Conservation (phyloP, 164 flowering plant genomes). For the Dillenia suffruticosa region DNA sequence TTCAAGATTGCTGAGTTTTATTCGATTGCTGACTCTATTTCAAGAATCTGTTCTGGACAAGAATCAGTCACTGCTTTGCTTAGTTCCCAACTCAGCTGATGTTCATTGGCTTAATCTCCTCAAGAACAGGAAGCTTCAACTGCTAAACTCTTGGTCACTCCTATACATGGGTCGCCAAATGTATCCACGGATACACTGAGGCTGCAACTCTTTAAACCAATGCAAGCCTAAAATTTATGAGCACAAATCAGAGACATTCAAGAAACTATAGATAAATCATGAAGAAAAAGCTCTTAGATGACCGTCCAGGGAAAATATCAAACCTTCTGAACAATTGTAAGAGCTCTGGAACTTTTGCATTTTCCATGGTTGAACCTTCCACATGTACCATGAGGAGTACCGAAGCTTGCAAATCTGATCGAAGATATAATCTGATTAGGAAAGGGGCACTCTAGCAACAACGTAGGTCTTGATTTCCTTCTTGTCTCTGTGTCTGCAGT, state of each 20-base stretch:
- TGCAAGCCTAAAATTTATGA: slow-evolving; percentile 59
- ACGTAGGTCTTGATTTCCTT: slow-evolving; percentile 38
- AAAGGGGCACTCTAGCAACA: slow-evolving; percentile 63
- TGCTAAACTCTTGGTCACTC: slow-evolving; percentile 67
- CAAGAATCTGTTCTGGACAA: too few relatives aligned
- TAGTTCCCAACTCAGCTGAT: too few relatives aligned
- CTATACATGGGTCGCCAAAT: slow-evolving; percentile 83
- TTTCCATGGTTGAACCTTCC: slow-evolving; percentile 70
- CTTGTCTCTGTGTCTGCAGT: slow-evolving; percentile 22
- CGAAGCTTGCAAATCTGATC: slow-evolving; percentile 90
- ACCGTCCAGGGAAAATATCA: background rate
- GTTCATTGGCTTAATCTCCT: slow-evolving; percentile 3
- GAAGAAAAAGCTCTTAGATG: background rate
- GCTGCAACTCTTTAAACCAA: slow-evolving; percentile 70
- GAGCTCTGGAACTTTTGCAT: slow-evolving; percentile 64
- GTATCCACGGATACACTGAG: slow-evolving; percentile 49
- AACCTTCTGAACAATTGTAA: slow-evolving; percentile 69
- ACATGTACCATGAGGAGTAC: slow-evolving; percentile 78
- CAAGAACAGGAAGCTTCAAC: slow-evolving; percentile 78
- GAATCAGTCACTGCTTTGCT: too few relatives aligned
- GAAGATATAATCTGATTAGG: slow-evolving; percentile 67
- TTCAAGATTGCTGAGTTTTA: too few relatives aligned
- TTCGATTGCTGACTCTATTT: too few relatives aligned
- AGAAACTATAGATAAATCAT: background rate
- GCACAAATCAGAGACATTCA: background rate